A percentile compares a stretch with the other conserved stretches of the same genome.
Evolutionary conservation across 306 rosid genomes (phyloP).

Genomic region (Parietaria judaica): DNA sequence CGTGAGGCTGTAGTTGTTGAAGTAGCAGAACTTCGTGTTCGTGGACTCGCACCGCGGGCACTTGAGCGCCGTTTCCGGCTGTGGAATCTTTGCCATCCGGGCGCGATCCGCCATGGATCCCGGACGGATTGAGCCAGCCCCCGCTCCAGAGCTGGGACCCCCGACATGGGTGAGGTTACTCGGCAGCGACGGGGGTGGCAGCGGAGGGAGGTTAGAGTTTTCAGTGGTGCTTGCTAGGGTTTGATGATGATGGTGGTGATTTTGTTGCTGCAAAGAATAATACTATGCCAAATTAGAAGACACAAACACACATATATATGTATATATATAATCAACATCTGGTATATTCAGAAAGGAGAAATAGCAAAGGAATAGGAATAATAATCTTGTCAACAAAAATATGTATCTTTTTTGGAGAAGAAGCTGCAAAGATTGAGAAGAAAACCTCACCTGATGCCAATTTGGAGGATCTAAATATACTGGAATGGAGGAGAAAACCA

Average conservation of each 20-base stretch:
- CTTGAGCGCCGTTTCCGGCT: slow-evolving; percentile 71
- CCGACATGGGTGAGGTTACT: slow-evolving; percentile 20
- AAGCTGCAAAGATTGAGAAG: slow-evolving; percentile 3
- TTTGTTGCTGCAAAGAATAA: slow-evolving; percentile 48
- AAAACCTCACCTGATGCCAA: slow-evolving; percentile 91
- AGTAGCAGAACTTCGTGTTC: slow-evolving; percentile 90
- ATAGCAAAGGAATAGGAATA: slow-evolving; percentile 72
- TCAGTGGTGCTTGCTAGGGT: slow-evolving; percentile 19
- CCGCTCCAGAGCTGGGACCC: slow-evolving; percentile 17
- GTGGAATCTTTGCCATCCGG: slow-evolving; percentile 64
- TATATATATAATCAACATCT: slow-evolving; percentile 8
- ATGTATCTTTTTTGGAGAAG: slow-evolving; percentile 17
- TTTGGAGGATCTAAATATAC: slow-evolving; percentile 95
- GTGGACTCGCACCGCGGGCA: slow-evolving; percentile 89
- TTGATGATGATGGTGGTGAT: slow-evolving; percentile 17
- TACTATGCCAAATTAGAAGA: slow-evolving; percentile 12
- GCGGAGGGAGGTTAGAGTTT: slow-evolving; percentile 38
- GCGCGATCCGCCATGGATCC: slow-evolving; percentile 90
- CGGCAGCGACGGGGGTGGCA: slow-evolving; percentile 15
- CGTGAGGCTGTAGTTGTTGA: slow-evolving; percentile 69
- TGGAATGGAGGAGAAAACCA: slow-evolving; percentile 97
- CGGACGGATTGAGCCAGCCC: slow-evolving; percentile 43
- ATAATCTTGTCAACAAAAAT: slow-evolving; percentile 36
- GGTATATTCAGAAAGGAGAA: slow-evolving; percentile 64
- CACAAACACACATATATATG: no score